Evolutionary conservation across 179 eudicot species (phyloP).

Genomic region (Patellifolia procumbens): DNA sequence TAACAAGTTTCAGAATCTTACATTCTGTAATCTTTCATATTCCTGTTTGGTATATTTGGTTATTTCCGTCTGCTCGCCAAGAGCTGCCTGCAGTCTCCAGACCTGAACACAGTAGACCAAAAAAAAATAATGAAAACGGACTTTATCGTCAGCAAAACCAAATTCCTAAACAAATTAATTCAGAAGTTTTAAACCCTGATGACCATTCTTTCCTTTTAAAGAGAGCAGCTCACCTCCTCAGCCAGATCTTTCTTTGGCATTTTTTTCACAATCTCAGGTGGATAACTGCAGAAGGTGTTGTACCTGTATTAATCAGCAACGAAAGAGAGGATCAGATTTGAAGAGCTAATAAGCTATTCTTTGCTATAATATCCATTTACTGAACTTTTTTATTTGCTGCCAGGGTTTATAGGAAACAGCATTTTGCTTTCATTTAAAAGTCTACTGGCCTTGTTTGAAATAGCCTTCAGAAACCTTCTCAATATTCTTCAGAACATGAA

Average conservation of each 20-base stretch:
- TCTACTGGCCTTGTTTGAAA: background rate
- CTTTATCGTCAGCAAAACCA: background rate
- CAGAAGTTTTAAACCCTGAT: background rate
- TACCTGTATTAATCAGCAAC: conserved; percentile 50
- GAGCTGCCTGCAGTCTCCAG: conserved; percentile 97
- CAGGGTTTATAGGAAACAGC: background rate
- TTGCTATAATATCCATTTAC: background rate
- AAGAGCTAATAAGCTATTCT: background rate
- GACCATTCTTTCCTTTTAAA: background rate
- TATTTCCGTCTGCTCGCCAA: conserved; percentile 90
- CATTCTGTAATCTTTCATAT: conserved; percentile 86
- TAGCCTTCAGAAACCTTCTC: background rate
- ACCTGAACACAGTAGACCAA: conserved; percentile 59
- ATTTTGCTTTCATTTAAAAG: background rate
- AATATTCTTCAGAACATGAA: background rate
- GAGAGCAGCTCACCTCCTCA: conserved; percentile 62
- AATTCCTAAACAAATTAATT: background rate
- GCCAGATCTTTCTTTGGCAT: conserved; percentile 97
- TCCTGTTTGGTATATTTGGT: conserved; percentile 85
- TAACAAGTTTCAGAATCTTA: conserved; percentile 34
- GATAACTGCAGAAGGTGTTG: conserved; percentile 79
- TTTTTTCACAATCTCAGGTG: conserved; percentile 95
- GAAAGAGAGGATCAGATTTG: conserved; percentile 4
- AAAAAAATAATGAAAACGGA: background rate
- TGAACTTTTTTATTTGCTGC: background rate